Base-by-base conservation (phyloP, 2,329 filamentous ascomycete species). In the Sporothrix globosa region DNA sequence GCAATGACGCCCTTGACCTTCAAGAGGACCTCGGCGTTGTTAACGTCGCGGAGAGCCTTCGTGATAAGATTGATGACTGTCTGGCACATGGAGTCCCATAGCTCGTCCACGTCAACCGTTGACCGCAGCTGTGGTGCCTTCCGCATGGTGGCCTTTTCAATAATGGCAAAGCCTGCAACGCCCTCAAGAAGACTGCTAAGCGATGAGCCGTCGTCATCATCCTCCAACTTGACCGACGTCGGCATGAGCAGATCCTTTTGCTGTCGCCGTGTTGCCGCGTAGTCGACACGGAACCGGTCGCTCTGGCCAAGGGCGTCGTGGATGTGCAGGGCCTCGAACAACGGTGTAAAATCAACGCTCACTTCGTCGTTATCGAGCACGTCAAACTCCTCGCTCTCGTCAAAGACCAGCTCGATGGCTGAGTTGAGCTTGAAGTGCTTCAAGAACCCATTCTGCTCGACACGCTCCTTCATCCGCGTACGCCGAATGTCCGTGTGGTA, bases 81-180 rank as follows among this genome's bases (percentile, higher is more conserved):
- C 76, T 94, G 92, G 77, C 95, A 98, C 92, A 98, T 96, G 0
- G 94, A 97, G 76, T 98, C 95, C 96, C 96, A 99, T 2, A 99
- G 83, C 80, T 98, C 96, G 77, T 99, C 96, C n/a, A 97, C 94
- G 82, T 99, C 96, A 74, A 92, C 88, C 13, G 88, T 83, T 39
- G 93, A 91, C 73, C 96, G 89, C 66, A 99, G 83, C 76, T 96
- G 92, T 1, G 93, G 92, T 0, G 91, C 90, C 74, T 91, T 91
- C 74, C 90, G 90, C 89, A 97, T 93, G 0, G 96, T 99, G 11
- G 93, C 92, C 76, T 92, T 93, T 79, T 99, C 96, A 53, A 99
- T 92, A 72, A 99, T 97, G 7, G 95, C 93, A 80, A 99, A 99
- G 0, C 96, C 96, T 30, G 95, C 91, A 79, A 99, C 97, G 69